These are phyloP conservation scores for Helotiales sp. DNA, from an alignment of 2,329 filamentous ascomycete species.

Conservation along the genomic window DNA sequence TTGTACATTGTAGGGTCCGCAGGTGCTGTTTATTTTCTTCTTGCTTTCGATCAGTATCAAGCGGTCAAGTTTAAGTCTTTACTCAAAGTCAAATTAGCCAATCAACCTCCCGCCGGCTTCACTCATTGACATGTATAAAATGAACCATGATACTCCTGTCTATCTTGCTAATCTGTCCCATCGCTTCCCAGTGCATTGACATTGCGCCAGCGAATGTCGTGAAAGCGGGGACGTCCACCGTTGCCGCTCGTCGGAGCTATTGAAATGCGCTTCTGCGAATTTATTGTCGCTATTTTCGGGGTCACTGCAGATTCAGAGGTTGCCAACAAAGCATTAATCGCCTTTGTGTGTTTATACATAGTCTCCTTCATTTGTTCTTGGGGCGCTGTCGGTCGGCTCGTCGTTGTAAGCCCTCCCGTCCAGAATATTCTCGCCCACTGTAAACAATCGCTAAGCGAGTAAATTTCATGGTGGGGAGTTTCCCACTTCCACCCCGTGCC, in stretches of 20 bases:
- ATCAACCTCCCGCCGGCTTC: too few relatives aligned
- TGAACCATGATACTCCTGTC: too few relatives aligned
- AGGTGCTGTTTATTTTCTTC: too few relatives aligned
- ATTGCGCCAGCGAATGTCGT: too few relatives aligned
- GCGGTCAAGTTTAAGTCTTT: too few relatives aligned
- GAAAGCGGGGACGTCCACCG: slow-evolving; percentile 69
- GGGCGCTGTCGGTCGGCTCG: slow-evolving; percentile 62
- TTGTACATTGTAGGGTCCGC: neutral
- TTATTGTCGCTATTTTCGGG: slow-evolving; percentile 64
- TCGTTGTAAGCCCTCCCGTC: slow-evolving; percentile 53
- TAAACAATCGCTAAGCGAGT: neutral
- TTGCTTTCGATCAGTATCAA: neutral
- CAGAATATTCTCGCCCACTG: neutral
- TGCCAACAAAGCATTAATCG: slow-evolving; percentile 60
- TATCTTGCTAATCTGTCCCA: too few relatives aligned
- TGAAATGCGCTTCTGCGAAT: slow-evolving; percentile 66
- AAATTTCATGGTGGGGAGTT: slow-evolving; percentile 60
- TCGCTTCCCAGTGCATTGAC: too few relatives aligned
- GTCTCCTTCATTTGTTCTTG: slow-evolving; percentile 77
- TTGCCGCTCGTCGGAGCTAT: slow-evolving; percentile 65
- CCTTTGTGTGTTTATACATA: slow-evolving; percentile 73
- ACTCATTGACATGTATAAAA: too few relatives aligned
- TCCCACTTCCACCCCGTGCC: slow-evolving; percentile 66
- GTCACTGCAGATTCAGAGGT: slow-evolving; percentile 52
- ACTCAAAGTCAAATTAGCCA: too few relatives aligned